Conservation (phyloP, 805 yeast species). For the Candida coquimbonensis region DNA sequence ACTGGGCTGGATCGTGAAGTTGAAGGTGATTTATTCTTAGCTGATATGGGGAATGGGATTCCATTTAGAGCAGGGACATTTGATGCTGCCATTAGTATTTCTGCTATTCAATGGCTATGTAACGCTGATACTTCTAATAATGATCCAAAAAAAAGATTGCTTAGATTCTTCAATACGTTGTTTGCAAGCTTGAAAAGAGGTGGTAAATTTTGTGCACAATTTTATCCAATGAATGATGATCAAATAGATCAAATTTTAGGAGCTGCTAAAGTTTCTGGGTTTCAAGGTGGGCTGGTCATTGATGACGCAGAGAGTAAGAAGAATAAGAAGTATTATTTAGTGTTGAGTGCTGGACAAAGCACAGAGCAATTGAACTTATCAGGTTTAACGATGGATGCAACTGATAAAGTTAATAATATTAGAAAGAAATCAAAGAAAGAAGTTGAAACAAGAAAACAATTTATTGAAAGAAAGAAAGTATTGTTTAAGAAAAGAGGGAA, state of each 20-base stretch:
- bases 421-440: slow-evolving; percentile 34
- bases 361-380: slow-evolving; percentile 68
- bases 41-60: slow-evolving; percentile 90
- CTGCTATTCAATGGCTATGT: slow-evolving; percentile 97
- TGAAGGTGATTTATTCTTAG: slow-evolving; percentile 86
- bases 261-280: slow-evolving; percentile 91
- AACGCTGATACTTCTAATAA: slow-evolving; percentile 81
- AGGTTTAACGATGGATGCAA: slow-evolving; percentile 76
- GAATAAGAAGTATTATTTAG: slow-evolving; percentile 85
- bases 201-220: slow-evolving; percentile 96
- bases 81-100: slow-evolving; percentile 92
- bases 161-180: slow-evolving; percentile 79
- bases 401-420: slow-evolving; percentile 22
- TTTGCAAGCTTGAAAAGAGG: slow-evolving; percentile 86
- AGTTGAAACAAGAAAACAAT: slow-evolving; percentile 72
- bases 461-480: slow-evolving; percentile 85
- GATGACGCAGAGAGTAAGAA: slow-evolving; percentile 92
- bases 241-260: slow-evolving; percentile 72
- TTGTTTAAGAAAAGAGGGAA: slow-evolving; percentile 89
- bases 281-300: slow-evolving; percentile 90
- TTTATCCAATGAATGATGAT: slow-evolving; percentile 85
- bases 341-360: slow-evolving; percentile 79
- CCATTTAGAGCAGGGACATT: slow-evolving; percentile 95
- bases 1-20: slow-evolving; percentile 88
- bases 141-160: slow-evolving; percentile 77